Conservation (phyloP, 371 early-diverging fungal genomes). For the Basidiobolus meristosporus region DNA sequence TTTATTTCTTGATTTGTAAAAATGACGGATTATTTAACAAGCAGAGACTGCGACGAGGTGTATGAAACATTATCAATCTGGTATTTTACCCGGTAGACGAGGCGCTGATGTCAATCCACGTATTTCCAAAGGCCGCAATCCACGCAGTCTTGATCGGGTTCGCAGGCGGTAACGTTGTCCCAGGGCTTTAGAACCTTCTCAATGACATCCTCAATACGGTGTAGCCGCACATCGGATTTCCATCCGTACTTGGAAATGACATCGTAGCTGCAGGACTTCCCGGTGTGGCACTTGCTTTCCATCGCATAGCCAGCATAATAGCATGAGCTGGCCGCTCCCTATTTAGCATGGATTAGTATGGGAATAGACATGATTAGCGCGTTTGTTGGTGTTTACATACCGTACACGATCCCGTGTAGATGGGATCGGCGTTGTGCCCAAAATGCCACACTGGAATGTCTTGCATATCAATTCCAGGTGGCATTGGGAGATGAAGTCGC, state of each 20-base stretch:
- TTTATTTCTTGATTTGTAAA: too few species aligned
- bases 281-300: slow-evolving; percentile 46
- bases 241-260: slow-evolving; percentile 41
- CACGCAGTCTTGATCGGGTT: slow-evolving; percentile 27
- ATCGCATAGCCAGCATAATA: slow-evolving; percentile 83
- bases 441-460: slow-evolving; percentile 74
- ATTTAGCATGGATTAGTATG: background rate
- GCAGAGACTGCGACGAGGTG: too few species aligned
- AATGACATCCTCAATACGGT: slow-evolving; percentile 63
- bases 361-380: background rate
- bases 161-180: slow-evolving; percentile 31
- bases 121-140: slow-evolving; percentile 67
- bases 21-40: too few species aligned
- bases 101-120: too few species aligned
- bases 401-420: slow-evolving; percentile 76
- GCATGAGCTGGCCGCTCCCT: slow-evolving; percentile 59
- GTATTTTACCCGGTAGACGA: too few species aligned
- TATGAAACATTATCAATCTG: too few species aligned
- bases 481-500: slow-evolving; percentile 56
- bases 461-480: slow-evolving; percentile 21
- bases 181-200: slow-evolving; percentile 43
- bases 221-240: slow-evolving; percentile 54
- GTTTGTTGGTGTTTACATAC: slow-evolving; percentile 9
- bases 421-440: slow-evolving; percentile 85
- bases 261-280: slow-evolving; percentile 41